phyloP scores from a whole-genome alignment of 495 filamentous ascomycete genomes.

The Jackrogersella minutella region DNA sequence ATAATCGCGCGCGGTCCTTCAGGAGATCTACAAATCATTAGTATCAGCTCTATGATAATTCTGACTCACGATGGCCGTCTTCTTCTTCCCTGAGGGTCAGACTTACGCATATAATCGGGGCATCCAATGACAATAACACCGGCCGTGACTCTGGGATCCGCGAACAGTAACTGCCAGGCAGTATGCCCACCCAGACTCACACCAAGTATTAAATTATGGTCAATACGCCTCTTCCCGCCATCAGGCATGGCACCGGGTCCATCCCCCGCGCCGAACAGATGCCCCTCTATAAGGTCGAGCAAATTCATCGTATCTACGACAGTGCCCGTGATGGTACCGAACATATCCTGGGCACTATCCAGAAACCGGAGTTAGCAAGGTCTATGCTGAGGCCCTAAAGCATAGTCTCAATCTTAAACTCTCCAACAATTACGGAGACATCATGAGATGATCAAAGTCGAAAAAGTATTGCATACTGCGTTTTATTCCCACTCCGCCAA shows the following conservation, averaged over 20 bases:
- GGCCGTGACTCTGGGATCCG: conserved; percentile 77
- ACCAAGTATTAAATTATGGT: conserved; percentile 77
- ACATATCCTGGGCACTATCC: conserved; percentile 50
- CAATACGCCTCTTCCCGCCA: conserved; percentile 55
- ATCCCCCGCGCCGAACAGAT: conserved; percentile 67
- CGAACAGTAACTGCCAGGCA: conserved; percentile 81
- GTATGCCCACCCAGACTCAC: conserved; percentile 89
- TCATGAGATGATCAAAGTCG: background rate
- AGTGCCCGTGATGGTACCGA: conserved; percentile 63
- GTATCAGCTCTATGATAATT: background rate
- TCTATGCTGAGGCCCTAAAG: conserved; percentile 24
- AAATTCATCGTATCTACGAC: conserved; percentile 74
- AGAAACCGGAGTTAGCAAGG: background rate
- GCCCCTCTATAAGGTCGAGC: conserved; percentile 78
- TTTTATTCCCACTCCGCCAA: conserved; percentile 81
- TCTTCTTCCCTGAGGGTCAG: background rate
- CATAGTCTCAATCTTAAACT: conserved; percentile 41
- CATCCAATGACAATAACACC: conserved; percentile 86
- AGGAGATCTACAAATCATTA: conserved; percentile 61
- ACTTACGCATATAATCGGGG: conserved; percentile 78
- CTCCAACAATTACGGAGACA: conserved; percentile 18
- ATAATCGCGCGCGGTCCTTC: conserved; percentile 76
- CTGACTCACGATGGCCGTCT: background rate
- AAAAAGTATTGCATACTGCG: conserved; percentile 68
- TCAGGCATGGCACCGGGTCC: conserved; percentile 27